Evolutionary conservation across 495 filamentous ascomycete species (phyloP).

Genomic region (Trichoderma virens): DNA sequence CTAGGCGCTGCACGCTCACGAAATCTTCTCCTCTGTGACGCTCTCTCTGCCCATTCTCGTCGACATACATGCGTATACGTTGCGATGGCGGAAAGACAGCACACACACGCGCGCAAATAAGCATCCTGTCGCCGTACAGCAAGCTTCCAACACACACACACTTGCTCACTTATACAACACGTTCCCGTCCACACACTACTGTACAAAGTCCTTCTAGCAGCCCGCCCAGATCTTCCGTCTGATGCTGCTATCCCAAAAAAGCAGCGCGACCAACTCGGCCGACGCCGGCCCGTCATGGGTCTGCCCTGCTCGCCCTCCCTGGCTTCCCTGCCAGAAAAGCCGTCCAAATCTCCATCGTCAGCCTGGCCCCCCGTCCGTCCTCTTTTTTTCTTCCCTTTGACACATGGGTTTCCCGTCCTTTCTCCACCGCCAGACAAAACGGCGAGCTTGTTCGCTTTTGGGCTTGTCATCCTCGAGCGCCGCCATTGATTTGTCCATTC

Average conservation of each 20-base stretch:
- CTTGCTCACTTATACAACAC: too few species aligned
- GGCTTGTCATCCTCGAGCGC: not conserved
- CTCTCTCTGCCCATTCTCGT: not conserved
- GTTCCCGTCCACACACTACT: too few species aligned
- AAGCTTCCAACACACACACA: too few species aligned
- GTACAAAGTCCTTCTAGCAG: too few species aligned
- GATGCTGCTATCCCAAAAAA: not conserved
- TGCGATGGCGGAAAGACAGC: too few species aligned
- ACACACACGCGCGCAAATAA: too few species aligned
- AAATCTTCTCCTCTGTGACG: not conserved
- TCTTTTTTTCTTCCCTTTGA: not conserved
- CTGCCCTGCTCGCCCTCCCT: not conserved
- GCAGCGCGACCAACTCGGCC: not conserved
- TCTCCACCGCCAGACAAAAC: not conserved
- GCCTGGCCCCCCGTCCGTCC: not conserved
- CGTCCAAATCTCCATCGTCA: too few species aligned
- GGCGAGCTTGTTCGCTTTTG: not conserved
- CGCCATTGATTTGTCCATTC: not conserved
- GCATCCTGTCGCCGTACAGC: too few species aligned
- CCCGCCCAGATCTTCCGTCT: not conserved
- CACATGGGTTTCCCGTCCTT: not conserved
- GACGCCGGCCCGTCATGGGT: conserved; percentile 4
- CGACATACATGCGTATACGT: not conserved
- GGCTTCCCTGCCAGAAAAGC: too few species aligned
- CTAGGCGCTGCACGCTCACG: not conserved